These are phyloP conservation scores for Asterophora lycoperdoides DNA, from an alignment of 768 basidiomycete genomes.

Conservation along the genomic window DNA sequence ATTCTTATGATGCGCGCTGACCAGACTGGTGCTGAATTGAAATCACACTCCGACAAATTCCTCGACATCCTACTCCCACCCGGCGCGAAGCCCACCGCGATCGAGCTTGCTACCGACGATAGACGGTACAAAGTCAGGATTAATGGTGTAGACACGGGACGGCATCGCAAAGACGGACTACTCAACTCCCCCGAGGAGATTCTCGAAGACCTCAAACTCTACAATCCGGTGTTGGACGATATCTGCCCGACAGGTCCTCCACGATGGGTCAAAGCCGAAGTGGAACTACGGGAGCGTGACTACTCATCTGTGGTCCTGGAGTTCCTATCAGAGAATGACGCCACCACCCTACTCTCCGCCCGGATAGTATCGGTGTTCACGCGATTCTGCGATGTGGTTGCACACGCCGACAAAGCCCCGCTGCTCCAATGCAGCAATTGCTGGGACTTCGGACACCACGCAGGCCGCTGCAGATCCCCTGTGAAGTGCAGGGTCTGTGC, in stretches of 20 bases:
- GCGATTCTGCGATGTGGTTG: no score
- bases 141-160: no score
- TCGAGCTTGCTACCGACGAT: no score
- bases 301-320: conserved; percentile 3
- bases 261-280: background rate
- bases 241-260: background rate
- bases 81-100: conserved; percentile 4
- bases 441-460: no score
- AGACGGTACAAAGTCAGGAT: no score
- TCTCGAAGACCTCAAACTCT: background rate
- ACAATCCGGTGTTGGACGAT: conserved; percentile 3
- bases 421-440: no score
- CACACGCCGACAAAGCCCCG: no score
- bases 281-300: background rate
- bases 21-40: conserved; percentile 16
- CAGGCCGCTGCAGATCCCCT: background rate
- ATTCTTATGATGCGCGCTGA: conserved; percentile 14
- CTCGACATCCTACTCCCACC: conserved; percentile 1
- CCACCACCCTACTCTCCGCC: no score
- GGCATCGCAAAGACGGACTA: background rate
- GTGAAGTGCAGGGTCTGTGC: conserved; percentile 4
- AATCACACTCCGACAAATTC: conserved; percentile 6
- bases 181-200: no score
- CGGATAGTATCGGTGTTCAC: no score
- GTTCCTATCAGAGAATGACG: no score